Evolutionary conservation across 2,329 filamentous ascomycete species (phyloP), one percentile per base, ranked within the genome.

Genomic region (Lecanicillium sp.): DNA sequence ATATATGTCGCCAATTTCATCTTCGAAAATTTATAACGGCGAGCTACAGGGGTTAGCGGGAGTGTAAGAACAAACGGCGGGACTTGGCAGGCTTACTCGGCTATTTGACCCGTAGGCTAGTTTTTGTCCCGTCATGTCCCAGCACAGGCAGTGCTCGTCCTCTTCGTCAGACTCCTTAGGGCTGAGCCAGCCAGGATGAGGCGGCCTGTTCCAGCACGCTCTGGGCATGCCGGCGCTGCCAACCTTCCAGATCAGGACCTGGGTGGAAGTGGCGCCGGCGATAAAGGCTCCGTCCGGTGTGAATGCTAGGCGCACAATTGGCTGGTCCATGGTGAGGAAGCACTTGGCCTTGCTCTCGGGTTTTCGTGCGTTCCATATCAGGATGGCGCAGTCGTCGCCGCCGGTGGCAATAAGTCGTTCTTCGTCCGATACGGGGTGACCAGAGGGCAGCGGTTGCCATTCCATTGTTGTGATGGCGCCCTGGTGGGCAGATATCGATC

Each of bases 161-260:
- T 82, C 79, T 37, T 82, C 79, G 19, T 81, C 78, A 1, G 70
- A 72, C 38, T 69, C 70, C 56, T 72, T 77, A 17, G 79, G 79
- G 51, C 75, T 83, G 26, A 77, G 66, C 77, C 78, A 82, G 4
- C 77, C 79, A 1, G 71, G 67, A 54, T 82, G 77, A 9, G 72
- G 67, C 21, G 70, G 66, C 51, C 77, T 67, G 51, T 69, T 76
- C 80, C 81, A 84, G 57, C 71, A 78, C 14, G 81, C 81, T 38
- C 77, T 70, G 4, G 81, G 81, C 38, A 81, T 70, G 21, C 69
- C 66, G 38, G 75, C 69, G 44, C 79, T 80, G 51, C 76, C 78
- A 11, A 83, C 74, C 58, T 82, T 83, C 79, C 81, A 84, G 38
- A 84, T 81, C 32, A 83, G 63, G 12, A 84, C 77, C 49, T 71